Base-by-base conservation (phyloP, 495 filamentous ascomycete species). In the Penicillium paradoxum region DNA sequence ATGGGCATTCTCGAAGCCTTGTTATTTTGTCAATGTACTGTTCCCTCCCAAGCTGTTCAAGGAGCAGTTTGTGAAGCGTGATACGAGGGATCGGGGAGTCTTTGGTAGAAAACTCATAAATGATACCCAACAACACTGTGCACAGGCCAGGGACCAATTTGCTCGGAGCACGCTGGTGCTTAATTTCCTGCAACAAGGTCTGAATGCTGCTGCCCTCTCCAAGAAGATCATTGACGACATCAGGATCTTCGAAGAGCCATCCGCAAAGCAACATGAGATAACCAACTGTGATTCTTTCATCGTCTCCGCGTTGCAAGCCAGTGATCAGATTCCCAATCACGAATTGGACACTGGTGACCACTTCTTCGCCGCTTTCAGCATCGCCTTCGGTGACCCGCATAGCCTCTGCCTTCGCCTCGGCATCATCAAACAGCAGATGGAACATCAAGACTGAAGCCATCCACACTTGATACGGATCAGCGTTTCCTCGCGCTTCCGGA, bases 31-130 rank as follows among this genome's bases (percentile, higher is more conserved):
- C 89, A 40, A 95, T 83, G 60, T 95, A 99, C 61, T 85, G 84
- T 58, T 96, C 91, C 55, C 92, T 81, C 22, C 90, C 89, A 60
- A 97, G 81, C 43, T 85, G 83, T 25, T 85, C 83, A 34, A 83
- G 79, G 37, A 99, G 78, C 43, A 97, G 80, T 32, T 87, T 83
- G 61, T 93, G 88, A 42, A 97, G 73, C 7, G 86, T 91, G 21
- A 82, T 80, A 45, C 93, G 84, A 9, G 92, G 82, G 49, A 97
- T 83, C 5, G 95, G 91, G 0, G 91, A 97, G 66, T 97, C 91
- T 62, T 95, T 96, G 9, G 91, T 96, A 17, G 91, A 97, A 59
- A 97, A 99, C 62, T 99, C 93, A 63, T 97, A 99, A 21, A 96
- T 74, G 29, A 95, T 87, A 30, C 91, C 95, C 4, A 96, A 74